A percentile compares a stretch with the other conserved stretches of the same genome.
phyloP scores from a whole-genome alignment of 2,329 filamentous ascomycete genomes.

The Curvularia sp. region DNA sequence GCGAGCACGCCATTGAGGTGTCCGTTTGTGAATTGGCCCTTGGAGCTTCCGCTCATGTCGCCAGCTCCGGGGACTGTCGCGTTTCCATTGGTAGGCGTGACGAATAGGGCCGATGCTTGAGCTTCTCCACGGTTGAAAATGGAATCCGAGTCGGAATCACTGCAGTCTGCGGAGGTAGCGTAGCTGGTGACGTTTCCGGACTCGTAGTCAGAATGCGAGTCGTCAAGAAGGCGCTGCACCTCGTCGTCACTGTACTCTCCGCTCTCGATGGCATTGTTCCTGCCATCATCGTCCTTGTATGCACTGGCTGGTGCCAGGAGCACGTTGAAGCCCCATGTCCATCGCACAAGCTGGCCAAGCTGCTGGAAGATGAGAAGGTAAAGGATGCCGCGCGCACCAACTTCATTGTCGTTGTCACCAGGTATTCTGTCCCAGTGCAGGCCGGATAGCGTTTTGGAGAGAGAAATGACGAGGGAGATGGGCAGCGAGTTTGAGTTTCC shows the following conservation, averaged over 20 bases:
- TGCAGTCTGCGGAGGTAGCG: constrained; percentile 42
- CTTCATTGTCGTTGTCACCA: constrained; percentile 93
- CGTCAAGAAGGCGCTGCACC: constrained; percentile 50
- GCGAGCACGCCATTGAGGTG: constrained; percentile 43
- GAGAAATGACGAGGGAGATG: constrained; percentile 91
- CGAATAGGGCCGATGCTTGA: constrained; percentile 40
- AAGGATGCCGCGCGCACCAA: constrained; percentile 89
- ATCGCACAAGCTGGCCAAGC: constrained; percentile 90
- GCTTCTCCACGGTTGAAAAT: constrained; percentile 42
- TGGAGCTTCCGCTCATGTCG: constrained; percentile 50
- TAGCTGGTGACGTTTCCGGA: constrained; percentile 57
- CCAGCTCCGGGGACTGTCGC: constrained; percentile 49
- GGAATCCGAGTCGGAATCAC: constrained; percentile 38
- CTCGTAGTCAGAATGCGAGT: constrained; percentile 56
- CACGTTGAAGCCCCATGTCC: constrained; percentile 98
- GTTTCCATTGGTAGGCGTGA: constrained; percentile 60
- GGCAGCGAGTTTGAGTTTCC: constrained; percentile 98
- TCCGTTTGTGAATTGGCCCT: constrained; percentile 48
- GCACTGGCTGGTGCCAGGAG: constrained; percentile 84
- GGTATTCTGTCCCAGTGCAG: constrained; percentile 93
- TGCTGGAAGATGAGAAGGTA: constrained; percentile 98
- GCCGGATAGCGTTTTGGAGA: constrained; percentile 89
- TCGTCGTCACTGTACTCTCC: constrained; percentile 64
- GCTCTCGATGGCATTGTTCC: constrained; percentile 52
- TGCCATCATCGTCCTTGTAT: constrained; percentile 68